A percentile compares a stretch with the other conserved stretches of the same genome.
phyloP scores from a whole-genome alignment of 495 filamentous ascomycete species.

The Xylaria palmicola region DNA sequence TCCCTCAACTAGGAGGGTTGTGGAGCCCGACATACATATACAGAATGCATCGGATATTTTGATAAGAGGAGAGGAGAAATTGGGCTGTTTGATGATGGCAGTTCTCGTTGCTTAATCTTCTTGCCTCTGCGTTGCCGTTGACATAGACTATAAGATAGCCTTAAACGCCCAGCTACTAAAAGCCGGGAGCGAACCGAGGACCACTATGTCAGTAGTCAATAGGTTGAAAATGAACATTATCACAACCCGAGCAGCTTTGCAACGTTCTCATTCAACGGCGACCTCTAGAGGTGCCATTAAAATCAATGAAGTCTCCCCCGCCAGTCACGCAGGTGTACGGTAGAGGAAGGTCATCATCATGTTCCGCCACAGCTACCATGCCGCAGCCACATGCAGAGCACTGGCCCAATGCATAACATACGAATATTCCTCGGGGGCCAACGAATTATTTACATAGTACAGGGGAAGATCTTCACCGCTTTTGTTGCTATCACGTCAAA shows the following conservation, averaged over 20 bases:
- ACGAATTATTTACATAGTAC: too few relatives aligned
- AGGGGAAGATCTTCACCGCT: slow-evolving; percentile 3
- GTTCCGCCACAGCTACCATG: neutral
- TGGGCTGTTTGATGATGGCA: neutral
- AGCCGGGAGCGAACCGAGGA: too few relatives aligned
- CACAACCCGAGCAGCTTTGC: too few relatives aligned
- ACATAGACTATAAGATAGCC: neutral
- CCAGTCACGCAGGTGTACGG: neutral
- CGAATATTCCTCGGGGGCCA: too few relatives aligned
- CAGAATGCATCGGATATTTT: neutral
- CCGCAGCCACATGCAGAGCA: neutral
- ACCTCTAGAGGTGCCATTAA: neutral
- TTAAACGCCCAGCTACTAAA: too few relatives aligned
- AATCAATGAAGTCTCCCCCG: neutral
- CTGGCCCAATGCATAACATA: neutral
- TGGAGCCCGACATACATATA: neutral
- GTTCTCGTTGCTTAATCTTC: neutral
- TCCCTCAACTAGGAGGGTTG: neutral
- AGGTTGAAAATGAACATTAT: too few relatives aligned
- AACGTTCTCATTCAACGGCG: neutral
- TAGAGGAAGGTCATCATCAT: neutral
- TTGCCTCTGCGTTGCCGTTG: neutral
- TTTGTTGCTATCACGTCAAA: neutral
- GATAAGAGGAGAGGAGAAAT: neutral
- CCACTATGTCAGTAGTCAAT: too few relatives aligned